phyloP scores from a whole-genome alignment of 768 basidiomycete species.

The Trametes meyenii region DNA sequence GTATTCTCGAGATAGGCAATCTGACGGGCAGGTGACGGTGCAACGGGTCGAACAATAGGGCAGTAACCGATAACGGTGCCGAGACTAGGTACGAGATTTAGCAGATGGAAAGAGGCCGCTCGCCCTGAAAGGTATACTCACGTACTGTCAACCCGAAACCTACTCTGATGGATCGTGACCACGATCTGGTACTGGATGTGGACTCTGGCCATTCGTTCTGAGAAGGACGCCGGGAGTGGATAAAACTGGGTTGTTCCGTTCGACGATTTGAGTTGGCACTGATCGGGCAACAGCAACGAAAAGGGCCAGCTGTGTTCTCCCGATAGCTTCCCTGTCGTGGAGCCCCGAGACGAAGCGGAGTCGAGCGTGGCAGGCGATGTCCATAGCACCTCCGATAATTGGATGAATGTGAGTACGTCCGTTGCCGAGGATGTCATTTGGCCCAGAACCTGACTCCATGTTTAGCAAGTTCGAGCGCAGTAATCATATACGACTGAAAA shows the following conservation, averaged over 20 bases:
- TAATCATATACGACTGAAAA: background rate
- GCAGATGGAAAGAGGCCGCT: background rate
- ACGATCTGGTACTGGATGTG: slow-evolving; percentile 29
- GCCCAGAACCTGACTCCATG: slow-evolving; percentile 6
- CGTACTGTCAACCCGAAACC: slow-evolving; percentile 26
- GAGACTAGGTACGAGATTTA: slow-evolving; percentile 17
- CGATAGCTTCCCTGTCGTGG: slow-evolving; percentile 15
- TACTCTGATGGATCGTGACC: slow-evolving; percentile 24
- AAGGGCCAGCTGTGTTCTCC: slow-evolving; percentile 28
- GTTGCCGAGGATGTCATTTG: slow-evolving; percentile 21
- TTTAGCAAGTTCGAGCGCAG: background rate
- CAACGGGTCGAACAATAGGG: slow-evolving; percentile 24
- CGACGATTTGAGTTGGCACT: slow-evolving; percentile 9
- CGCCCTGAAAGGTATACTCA: slow-evolving; percentile 5
- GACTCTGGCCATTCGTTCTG: slow-evolving; percentile 23
- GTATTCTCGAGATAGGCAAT: slow-evolving; percentile 28
- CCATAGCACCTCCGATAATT: slow-evolving; percentile 20
- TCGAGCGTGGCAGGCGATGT: background rate
- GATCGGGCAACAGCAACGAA: slow-evolving; percentile 22
- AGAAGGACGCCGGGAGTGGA: slow-evolving; percentile 29
- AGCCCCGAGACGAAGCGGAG: background rate
- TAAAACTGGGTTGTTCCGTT: slow-evolving; percentile 3
- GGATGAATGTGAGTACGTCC: slow-evolving; percentile 18
- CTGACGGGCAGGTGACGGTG: slow-evolving; percentile 30
- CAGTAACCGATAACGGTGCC: slow-evolving; percentile 26